phyloP scores from a whole-genome alignment of 345 rosid species.

The Garcia nutans region DNA sequence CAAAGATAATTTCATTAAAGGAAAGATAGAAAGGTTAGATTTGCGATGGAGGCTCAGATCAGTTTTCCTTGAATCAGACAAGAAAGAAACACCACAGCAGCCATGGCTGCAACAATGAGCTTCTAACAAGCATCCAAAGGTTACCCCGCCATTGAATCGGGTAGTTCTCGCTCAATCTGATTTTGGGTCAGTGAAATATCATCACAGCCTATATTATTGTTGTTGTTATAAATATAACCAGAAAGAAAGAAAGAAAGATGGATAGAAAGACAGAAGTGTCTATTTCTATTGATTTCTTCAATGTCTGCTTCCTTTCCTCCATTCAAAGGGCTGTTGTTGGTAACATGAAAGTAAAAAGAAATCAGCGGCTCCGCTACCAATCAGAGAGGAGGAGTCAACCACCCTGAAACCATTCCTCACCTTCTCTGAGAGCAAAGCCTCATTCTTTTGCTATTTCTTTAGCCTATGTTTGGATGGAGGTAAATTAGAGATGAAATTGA shows the following conservation, averaged over 20 bases:
- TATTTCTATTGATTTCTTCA: too few relatives aligned
- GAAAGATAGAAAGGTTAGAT: too few relatives aligned
- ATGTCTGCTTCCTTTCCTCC: too few relatives aligned
- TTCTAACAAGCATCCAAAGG: background rate
- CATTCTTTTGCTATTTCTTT: background rate
- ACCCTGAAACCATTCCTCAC: background rate
- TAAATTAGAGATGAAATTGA: too few relatives aligned
- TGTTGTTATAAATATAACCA: background rate
- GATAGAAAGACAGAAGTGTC: too few relatives aligned
- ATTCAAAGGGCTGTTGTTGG: background rate
- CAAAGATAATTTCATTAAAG: too few relatives aligned
- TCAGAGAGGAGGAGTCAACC: background rate
- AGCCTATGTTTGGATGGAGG: too few relatives aligned
- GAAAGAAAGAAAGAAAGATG: too few relatives aligned
- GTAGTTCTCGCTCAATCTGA: too few relatives aligned
- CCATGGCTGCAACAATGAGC: conserved; percentile 35
- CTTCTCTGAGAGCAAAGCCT: conserved; percentile 12
- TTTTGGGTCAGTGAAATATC: conserved; percentile 8
- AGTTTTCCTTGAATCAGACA: conserved; percentile 41
- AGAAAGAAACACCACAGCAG: background rate
- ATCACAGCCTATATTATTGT: conserved; percentile 31
- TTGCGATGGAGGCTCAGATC: conserved; percentile 36
- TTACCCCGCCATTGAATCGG: conserved; percentile 26
- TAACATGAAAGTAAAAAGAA: background rate
- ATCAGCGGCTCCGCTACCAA: conserved; percentile 3